A percentile compares a stretch with the other conserved stretches of the same genome.
phyloP scores from a whole-genome alignment of 169 alveolate species.

The Plasmodium billcollinsi region DNA sequence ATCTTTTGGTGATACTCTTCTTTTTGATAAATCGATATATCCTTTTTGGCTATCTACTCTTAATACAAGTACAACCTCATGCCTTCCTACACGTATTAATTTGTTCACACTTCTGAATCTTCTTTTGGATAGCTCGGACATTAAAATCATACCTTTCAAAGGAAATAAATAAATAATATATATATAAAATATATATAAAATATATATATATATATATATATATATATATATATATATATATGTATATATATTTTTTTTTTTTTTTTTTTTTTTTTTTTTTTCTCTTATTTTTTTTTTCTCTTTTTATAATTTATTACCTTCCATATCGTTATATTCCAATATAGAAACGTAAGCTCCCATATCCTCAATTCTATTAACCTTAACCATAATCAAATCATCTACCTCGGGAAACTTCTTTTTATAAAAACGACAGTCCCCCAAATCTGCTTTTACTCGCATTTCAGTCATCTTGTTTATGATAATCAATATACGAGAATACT shows the following conservation, averaged over 20 bases:
- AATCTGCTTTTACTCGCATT: slow-evolving; percentile 77
- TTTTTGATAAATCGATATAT: slow-evolving; percentile 96
- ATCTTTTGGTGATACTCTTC: slow-evolving; percentile 96
- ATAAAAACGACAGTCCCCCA: slow-evolving; percentile 95
- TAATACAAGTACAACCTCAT: slow-evolving; percentile 96
- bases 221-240: background rate
- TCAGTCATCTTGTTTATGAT: slow-evolving; percentile 44
- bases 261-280: no score
- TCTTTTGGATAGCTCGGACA: slow-evolving; percentile 96
- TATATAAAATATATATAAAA: background rate
- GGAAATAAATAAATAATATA: background rate
- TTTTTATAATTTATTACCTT: slow-evolving; percentile 84
- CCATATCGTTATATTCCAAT: slow-evolving; percentile 97
- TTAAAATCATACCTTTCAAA: slow-evolving; percentile 90
- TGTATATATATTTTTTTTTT: no score
- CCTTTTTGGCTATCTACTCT: slow-evolving; percentile 97
- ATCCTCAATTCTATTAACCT: slow-evolving; percentile 94
- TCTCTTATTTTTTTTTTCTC: background rate
- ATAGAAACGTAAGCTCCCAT: slow-evolving; percentile 98
- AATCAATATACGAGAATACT: no score
- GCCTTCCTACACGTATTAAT: slow-evolving; percentile 90
- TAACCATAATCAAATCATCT: slow-evolving; percentile 95
- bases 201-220: slow-evolving; percentile 7
- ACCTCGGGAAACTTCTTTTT: slow-evolving; percentile 94
- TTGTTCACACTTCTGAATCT: slow-evolving; percentile 93